Evolutionary conservation across 1,139 yeast species (phyloP).

Genomic region (Taphrina sp.): DNA sequence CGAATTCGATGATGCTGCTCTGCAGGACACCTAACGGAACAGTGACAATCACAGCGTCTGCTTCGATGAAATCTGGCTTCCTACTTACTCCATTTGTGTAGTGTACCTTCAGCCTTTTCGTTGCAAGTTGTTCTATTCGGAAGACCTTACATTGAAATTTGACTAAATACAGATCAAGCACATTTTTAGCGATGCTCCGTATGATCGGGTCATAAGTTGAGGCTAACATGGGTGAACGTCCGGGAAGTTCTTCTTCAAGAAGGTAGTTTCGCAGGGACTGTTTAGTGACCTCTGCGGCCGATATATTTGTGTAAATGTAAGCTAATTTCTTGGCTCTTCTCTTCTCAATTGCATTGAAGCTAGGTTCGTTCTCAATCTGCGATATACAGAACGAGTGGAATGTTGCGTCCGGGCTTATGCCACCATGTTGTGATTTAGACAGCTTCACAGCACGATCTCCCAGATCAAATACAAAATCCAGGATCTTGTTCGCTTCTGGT

Average conservation of each 20-base stretch:
- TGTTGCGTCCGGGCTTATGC: background rate
- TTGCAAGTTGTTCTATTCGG: background rate
- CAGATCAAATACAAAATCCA: slow-evolving; percentile 12
- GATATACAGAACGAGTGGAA: slow-evolving; percentile 7
- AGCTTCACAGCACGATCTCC: slow-evolving; percentile 7
- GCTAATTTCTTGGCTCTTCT: slow-evolving; percentile 9
- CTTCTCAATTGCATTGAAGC: background rate
- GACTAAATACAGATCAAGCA: background rate
- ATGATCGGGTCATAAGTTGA: slow-evolving; percentile 15
- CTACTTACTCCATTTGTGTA: background rate
- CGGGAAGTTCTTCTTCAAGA: slow-evolving; percentile 17
- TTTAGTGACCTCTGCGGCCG: slow-evolving; percentile 17
- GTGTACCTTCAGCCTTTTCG: background rate
- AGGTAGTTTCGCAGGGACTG: slow-evolving; percentile 17
- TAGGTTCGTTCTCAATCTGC: background rate
- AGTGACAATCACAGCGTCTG: slow-evolving; percentile 47
- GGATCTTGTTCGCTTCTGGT: background rate
- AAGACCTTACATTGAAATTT: background rate
- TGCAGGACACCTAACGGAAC: slow-evolving; percentile 49
- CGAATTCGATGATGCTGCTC: slow-evolving; percentile 46
- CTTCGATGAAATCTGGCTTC: slow-evolving; percentile 37
- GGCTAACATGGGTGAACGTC: slow-evolving; percentile 14
- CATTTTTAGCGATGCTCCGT: background rate
- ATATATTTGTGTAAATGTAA: slow-evolving; percentile 15
- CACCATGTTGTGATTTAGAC: slow-evolving; percentile 3